Evolutionary conservation across 768 basidiomycete genomes (phyloP).

Genomic region (Botryobasidium botryosum): DNA sequence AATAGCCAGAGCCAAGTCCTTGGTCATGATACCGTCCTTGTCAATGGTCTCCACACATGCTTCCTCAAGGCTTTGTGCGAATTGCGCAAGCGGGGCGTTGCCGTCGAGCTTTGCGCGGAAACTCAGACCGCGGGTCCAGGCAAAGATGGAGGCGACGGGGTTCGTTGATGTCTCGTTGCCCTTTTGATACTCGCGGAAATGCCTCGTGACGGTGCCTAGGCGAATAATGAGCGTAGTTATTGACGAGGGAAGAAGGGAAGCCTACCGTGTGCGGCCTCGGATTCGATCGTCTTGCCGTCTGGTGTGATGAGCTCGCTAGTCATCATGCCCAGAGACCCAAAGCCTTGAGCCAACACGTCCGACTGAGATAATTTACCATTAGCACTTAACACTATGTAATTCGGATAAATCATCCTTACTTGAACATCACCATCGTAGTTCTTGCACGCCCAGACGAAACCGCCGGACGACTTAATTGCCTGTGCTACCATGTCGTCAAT

Average conservation of each 20-base stretch:
- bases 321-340: slow-evolving; percentile 97
- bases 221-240: not conserved
- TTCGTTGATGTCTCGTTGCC: slow-evolving; percentile 97
- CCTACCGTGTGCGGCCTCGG: slow-evolving; percentile 86
- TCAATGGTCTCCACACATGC: slow-evolving; percentile 89
- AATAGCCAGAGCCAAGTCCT: slow-evolving; percentile 89
- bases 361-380: slow-evolving; percentile 33
- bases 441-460: slow-evolving; percentile 64
- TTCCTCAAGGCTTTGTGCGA: slow-evolving; percentile 65
- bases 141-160: slow-evolving; percentile 96
- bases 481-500: slow-evolving; percentile 99
- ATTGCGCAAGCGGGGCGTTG: slow-evolving; percentile 54
- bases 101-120: slow-evolving; percentile 86
- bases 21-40: slow-evolving; percentile 83
- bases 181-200: slow-evolving; percentile 95
- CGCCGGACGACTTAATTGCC: slow-evolving; percentile 89
- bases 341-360: slow-evolving; percentile 95
- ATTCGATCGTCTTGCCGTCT: slow-evolving; percentile 81
- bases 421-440: slow-evolving; percentile 68
- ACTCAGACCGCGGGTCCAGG: slow-evolving; percentile 90
- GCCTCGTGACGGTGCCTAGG: slow-evolving; percentile 74
- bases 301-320: slow-evolving; percentile 90
- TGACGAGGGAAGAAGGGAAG: slow-evolving; percentile 10
- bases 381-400: not conserved
- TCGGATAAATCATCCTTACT: slow-evolving; percentile 18